phyloP scores from a whole-genome alignment of 2,329 filamentous ascomycete genomes.

The Blastomyces emzantsi region DNA sequence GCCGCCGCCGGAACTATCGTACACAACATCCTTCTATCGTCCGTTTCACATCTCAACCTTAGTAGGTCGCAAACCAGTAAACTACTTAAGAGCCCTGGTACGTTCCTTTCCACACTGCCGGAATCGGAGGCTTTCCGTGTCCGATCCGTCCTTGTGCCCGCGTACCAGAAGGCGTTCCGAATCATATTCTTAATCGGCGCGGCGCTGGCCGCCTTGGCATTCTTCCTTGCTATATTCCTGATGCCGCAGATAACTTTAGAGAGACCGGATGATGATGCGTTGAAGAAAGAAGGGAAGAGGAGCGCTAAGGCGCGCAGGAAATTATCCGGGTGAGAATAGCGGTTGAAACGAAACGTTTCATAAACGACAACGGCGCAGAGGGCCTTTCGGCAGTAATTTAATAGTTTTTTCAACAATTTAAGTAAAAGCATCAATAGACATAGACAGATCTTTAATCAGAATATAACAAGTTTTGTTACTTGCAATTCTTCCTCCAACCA shows the following conservation, averaged over 20 bases:
- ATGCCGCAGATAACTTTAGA: conserved; percentile 32
- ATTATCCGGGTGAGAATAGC: background rate
- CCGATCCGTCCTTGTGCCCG: conserved; percentile 25
- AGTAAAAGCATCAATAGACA: no score
- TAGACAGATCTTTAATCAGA: no score
- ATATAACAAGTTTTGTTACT: no score
- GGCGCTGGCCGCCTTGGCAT: conserved; percentile 28
- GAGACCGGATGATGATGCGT: conserved; percentile 11
- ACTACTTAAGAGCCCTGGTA: conserved; percentile 26
- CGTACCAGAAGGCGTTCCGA: conserved; percentile 33
- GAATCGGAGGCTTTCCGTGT: conserved; percentile 16
- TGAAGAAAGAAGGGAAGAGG: conserved; percentile 12
- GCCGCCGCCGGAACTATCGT: conserved; percentile 34
- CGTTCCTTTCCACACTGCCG: conserved; percentile 24
- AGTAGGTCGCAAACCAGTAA: conserved; percentile 17
- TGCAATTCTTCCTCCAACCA: no score
- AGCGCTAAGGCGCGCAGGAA: background rate
- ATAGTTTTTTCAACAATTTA: no score
- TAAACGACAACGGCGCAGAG: background rate
- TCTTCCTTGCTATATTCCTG: conserved; percentile 26
- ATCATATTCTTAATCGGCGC: conserved; percentile 35
- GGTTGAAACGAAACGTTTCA: background rate
- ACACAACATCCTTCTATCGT: conserved; percentile 23
- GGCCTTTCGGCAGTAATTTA: no score
- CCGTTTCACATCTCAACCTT: conserved; percentile 23